These are phyloP conservation scores for Sporothrix pallida DNA, from an alignment of 2,329 filamentous ascomycete species.

Conservation along the genomic window DNA sequence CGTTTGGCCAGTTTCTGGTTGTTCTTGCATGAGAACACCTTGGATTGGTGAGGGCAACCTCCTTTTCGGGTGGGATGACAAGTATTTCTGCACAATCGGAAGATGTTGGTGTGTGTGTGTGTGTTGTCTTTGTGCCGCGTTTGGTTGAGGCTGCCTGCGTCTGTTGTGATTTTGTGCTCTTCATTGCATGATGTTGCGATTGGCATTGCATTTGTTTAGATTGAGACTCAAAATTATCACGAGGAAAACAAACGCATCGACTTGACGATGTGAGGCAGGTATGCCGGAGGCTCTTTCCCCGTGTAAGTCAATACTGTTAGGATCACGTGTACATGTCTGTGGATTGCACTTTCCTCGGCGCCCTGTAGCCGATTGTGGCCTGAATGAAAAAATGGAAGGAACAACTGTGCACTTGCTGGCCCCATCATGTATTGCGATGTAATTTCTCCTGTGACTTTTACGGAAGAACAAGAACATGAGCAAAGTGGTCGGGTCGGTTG, in stretches of 20 bases:
- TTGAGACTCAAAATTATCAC: neutral
- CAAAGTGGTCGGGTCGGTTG: slow-evolving; percentile 19
- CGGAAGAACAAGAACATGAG: neutral
- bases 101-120: neutral
- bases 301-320: neutral
- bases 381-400: neutral
- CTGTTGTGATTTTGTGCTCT: neutral
- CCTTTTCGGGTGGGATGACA: slow-evolving; percentile 2
- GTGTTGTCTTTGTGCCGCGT: neutral
- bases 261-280: neutral
- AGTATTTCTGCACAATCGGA: slow-evolving; percentile 2
- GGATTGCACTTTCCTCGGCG: neutral
- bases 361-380: neutral
- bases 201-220: neutral
- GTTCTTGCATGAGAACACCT: neutral
- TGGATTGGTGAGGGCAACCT: slow-evolving; percentile 2
- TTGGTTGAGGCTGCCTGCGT: neutral
- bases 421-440: no score
- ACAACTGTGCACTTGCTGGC: no score
- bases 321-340: neutral
- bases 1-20: neutral
- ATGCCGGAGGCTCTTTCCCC: slow-evolving; percentile 8
- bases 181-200: neutral
- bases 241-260: neutral
- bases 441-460: neutral